Evolutionary conservation across 1,284 basidiomycete species (phyloP), one percentile per base, ranked within the genome.

Genomic region (Marasmius sp.): DNA sequence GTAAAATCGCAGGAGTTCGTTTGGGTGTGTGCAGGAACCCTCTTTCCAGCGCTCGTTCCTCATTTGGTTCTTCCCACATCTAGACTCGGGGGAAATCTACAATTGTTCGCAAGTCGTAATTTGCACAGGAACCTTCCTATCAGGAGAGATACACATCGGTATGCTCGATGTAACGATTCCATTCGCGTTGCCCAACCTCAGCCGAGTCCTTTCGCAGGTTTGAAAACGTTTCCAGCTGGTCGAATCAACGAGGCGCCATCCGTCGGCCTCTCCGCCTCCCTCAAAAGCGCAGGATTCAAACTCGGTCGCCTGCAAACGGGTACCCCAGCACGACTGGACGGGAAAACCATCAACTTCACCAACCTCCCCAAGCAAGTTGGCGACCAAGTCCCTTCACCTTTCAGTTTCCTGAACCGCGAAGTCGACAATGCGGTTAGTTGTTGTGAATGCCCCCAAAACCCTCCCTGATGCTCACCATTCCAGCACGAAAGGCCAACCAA

Each of bases 101-200:
- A 75, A 77, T 8, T 95, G 93, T 68, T 88, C 88, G 2, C 86
- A 92, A 66, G 89, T 95, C 6, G 89, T 96, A 34, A 84, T 96
- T 20, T 94, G 93, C 66, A 96, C 94, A 0, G 94, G 94, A 11
- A 97, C 94, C 0, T 97, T 97, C 71, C 81, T 97, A 14, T 89
- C 89, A 2, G 94, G 92, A 14, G 89, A 94, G 74, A 94, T 95
- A 57, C 93, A 96, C 69, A 89, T 96, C 45, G 94, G 93, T 88
- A 37, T n/a, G 52, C 38, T 50, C 48, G 22, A 50, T 33, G 34
- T 38, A 47, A 64, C 22, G 72, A 65, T 22, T 49, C 22, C 37
- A 41, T 27, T 3, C 36, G 49, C 37, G 43, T 50, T 57, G 16
- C 22, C 39, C 14, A 20, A 58, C 57, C 45, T 54, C 55, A 58